Evolutionary conservation across 495 filamentous ascomycete genomes (phyloP).

Genomic region (Trichoderma orchidacearum): DNA sequence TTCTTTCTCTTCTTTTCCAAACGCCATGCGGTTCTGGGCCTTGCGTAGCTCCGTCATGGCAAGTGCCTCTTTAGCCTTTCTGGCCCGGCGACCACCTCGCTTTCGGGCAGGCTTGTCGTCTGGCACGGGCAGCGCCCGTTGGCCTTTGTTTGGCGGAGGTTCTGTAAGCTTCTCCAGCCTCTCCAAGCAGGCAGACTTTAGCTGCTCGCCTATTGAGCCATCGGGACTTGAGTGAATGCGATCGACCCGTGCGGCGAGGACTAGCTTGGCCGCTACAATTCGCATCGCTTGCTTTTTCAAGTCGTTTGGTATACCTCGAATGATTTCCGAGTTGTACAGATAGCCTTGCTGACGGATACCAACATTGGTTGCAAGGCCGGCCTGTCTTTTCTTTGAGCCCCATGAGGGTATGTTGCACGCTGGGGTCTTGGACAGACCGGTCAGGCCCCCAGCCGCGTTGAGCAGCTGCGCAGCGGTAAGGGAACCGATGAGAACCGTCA

Average conservation of each 20-base stretch:
- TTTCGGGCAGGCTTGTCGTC: slow-evolving; percentile 93
- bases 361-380: slow-evolving; percentile 82
- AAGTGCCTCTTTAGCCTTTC: slow-evolving; percentile 92
- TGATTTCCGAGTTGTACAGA: slow-evolving; percentile 80
- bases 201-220: slow-evolving; percentile 71
- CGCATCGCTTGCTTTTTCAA: slow-evolving; percentile 91
- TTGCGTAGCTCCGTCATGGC: slow-evolving; percentile 97
- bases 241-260: slow-evolving; percentile 81
- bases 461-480: slow-evolving; percentile 94
- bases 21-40: slow-evolving; percentile 90
- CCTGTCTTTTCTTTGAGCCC: slow-evolving; percentile 73
- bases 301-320: slow-evolving; percentile 69
- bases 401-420: slow-evolving; percentile 85
- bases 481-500: slow-evolving; percentile 84
- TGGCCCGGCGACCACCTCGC: slow-evolving; percentile 78
- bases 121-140: slow-evolving; percentile 78
- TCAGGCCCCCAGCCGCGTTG: slow-evolving; percentile 81
- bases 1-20: slow-evolving; percentile 91
- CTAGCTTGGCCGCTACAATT: slow-evolving; percentile 85
- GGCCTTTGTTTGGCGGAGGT: slow-evolving; percentile 81
- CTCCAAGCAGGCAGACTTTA: slow-evolving; percentile 69
- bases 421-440: slow-evolving; percentile 79
- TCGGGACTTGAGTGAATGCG: slow-evolving; percentile 71
- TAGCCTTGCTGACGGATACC: slow-evolving; percentile 88
- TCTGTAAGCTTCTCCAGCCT: slow-evolving; percentile 90